Conservation (phyloP, 2,329 filamentous ascomycete genomes). For the Colletotrichum scovillei region DNA sequence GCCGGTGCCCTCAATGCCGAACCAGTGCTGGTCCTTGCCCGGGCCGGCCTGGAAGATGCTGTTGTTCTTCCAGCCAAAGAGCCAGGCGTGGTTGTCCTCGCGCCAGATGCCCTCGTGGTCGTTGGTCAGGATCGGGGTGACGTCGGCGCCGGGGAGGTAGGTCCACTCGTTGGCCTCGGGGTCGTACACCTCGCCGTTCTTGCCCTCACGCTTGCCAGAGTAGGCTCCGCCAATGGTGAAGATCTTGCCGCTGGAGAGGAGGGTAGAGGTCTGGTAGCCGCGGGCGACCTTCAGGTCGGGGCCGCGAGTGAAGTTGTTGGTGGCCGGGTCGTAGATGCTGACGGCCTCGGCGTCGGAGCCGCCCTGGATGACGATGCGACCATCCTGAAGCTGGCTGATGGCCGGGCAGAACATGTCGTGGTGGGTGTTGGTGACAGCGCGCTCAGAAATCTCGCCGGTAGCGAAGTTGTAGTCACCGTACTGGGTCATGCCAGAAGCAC, state of each 20-base stretch:
- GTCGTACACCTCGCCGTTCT: constrained; percentile 68
- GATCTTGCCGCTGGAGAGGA: constrained; percentile 62
- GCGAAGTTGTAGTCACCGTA: constrained; percentile 40
- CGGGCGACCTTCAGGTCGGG: constrained; percentile 58
- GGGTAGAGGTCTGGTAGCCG: constrained; percentile 64
- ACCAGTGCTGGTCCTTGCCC: constrained; percentile 68
- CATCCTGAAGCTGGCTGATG: constrained; percentile 60
- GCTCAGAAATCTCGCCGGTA: constrained; percentile 43
- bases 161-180: constrained; percentile 59
- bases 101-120: constrained; percentile 62
- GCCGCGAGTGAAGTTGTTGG: constrained; percentile 50
- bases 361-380: constrained; percentile 64
- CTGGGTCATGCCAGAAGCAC: constrained; percentile 37
- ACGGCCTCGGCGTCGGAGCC: constrained; percentile 61
- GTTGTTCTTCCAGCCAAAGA: constrained; percentile 56
- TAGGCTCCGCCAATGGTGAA: constrained; percentile 69
- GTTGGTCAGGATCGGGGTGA: constrained; percentile 62
- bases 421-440: constrained; percentile 51
- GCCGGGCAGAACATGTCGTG: constrained; percentile 71
- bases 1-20: constrained; percentile 56
- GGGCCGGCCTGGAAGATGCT: constrained; percentile 67
- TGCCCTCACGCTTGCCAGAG: constrained; percentile 59
- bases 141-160: constrained; percentile 52
- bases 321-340: constrained; percentile 57
- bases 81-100: constrained; percentile 47